Base-by-base conservation (phyloP, 2,329 filamentous ascomycete species). In the Zymoseptoria pseudotritici region DNA sequence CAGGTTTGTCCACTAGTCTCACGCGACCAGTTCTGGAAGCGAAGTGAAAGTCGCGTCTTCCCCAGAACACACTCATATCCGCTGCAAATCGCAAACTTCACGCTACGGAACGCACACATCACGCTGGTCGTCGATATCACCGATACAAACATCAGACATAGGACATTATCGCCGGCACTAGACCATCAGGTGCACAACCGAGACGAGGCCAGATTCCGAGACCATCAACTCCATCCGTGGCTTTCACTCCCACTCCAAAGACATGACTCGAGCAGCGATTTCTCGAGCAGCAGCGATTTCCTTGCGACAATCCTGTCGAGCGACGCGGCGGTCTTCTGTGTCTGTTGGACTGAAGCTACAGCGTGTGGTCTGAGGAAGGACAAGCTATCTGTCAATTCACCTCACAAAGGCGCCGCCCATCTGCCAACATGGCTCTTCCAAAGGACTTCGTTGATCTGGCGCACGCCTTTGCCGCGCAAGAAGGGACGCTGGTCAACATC, bases 401-500 rank as follows among this genome's bases (percentile, higher is more conserved):
- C 17, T n/a, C 17, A 17, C 36, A 46, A 3, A 17, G 13, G 13
- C 17, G 5, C 36, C 13, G 36, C 36, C 36, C 5, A 17, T 19
- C 8, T 22, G 17, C 36, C 53, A 58, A 49, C 17, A 66, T 63
- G 63, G 61, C 53, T 7, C 64, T 63, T 2, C 70, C 70, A 9
- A 24, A 55, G 8, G 63, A 62, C 36, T 72, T 71, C 62, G 50
- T 64, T 21, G 66, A 70, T 58, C 63, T 72, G n/a, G 59, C 61
- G 2, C 55, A 57, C 6, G 67, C 66, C 9, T 62, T 65, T 49
- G 57, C 58, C 13, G 50, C 60, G 17, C 52, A 58, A 10, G 24
- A 57, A 2, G 36, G 59, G 50, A 63, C 68, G 64, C 67, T 71
- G 58, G 77, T 86, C 63, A 87, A 78, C 73, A 75, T 94, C 50